These are phyloP conservation scores for Moniliophthora roreri DNA, from an alignment of 1,284 basidiomycete species.

Conservation along the genomic window DNA sequence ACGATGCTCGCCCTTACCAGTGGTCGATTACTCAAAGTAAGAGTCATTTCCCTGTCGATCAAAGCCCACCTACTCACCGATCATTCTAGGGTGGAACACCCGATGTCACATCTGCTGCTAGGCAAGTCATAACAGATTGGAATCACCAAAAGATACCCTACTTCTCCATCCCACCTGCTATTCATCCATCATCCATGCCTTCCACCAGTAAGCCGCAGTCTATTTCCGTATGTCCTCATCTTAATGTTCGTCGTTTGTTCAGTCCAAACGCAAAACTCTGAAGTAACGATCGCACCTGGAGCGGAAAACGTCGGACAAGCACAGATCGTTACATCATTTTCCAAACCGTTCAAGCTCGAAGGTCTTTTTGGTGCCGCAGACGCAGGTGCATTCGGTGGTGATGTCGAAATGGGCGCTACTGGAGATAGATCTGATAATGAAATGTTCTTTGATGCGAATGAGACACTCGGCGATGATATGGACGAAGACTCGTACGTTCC, in stretches of 20 bases:
- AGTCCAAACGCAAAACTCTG: slow-evolving; percentile 7
- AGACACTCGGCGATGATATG: slow-evolving; percentile 41
- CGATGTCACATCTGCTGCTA: slow-evolving; percentile 81
- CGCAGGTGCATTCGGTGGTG: slow-evolving; percentile 59
- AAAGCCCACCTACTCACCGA: not conserved
- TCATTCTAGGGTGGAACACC: slow-evolving; percentile 80
- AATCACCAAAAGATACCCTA: slow-evolving; percentile 96
- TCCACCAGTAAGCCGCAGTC: slow-evolving; percentile 44
- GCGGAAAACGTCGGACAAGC: slow-evolving; percentile 76
- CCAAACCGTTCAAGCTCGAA: slow-evolving; percentile 72
- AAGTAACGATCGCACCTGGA: slow-evolving; percentile 54
- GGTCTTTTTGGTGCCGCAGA: slow-evolving; percentile 78
- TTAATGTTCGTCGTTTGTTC: not conserved
- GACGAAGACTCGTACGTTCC: slow-evolving; percentile 55
- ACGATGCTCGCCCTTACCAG: slow-evolving; percentile 87
- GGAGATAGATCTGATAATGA: slow-evolving; percentile 21
- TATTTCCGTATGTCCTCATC: not conserved
- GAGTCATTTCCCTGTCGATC: slow-evolving; percentile 6
- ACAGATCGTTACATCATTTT: slow-evolving; percentile 64
- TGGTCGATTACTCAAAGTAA: slow-evolving; percentile 83
- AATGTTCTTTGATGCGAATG: slow-evolving; percentile 36
- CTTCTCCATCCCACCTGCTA: slow-evolving; percentile 74
- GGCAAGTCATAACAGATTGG: slow-evolving; percentile 91
- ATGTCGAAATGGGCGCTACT: slow-evolving; percentile 36
- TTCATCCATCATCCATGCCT: slow-evolving; percentile 76